Evolutionary conservation across 495 filamentous ascomycete genomes (phyloP).

Genomic region (Talaromyces borbonicus): DNA sequence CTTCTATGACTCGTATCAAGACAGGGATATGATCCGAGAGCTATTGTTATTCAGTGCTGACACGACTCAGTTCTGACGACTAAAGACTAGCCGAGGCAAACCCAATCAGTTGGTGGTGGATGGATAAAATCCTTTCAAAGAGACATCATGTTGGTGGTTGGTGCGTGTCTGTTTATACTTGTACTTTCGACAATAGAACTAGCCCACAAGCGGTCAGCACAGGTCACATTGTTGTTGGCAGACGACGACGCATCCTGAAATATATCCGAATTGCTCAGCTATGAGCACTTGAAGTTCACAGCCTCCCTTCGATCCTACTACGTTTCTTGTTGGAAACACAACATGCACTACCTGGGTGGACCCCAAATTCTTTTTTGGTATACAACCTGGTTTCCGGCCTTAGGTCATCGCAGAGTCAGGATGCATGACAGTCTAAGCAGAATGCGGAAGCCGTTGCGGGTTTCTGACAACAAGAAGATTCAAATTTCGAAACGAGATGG

Average conservation of each 20-base stretch:
- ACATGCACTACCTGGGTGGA: slow-evolving; percentile 2
- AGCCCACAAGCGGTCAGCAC: not conserved
- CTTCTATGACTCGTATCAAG: no score
- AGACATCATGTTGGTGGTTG: slow-evolving; percentile 3
- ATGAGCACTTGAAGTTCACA: not conserved
- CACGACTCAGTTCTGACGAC: no score
- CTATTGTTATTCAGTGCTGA: no score
- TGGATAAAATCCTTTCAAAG: not conserved
- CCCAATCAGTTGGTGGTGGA: no score
- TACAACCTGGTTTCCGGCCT: not conserved
- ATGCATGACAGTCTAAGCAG: not conserved
- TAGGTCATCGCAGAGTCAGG: not conserved
- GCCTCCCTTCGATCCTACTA: not conserved
- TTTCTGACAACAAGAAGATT: not conserved
- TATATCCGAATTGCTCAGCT: slow-evolving; percentile 2
- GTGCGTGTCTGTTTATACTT: slow-evolving; percentile 5
- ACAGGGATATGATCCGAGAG: no score
- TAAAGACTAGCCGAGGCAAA: no score
- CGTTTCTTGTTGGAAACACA: not conserved
- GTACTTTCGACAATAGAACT: not conserved
- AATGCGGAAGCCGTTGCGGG: not conserved
- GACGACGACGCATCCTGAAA: slow-evolving; percentile 1
- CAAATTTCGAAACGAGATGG: not conserved
- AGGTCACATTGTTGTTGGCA: not conserved
- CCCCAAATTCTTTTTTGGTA: slow-evolving; percentile 2